Conservation (phyloP, 352 stramenopile species). For the Phytophthora sojae region DNA sequence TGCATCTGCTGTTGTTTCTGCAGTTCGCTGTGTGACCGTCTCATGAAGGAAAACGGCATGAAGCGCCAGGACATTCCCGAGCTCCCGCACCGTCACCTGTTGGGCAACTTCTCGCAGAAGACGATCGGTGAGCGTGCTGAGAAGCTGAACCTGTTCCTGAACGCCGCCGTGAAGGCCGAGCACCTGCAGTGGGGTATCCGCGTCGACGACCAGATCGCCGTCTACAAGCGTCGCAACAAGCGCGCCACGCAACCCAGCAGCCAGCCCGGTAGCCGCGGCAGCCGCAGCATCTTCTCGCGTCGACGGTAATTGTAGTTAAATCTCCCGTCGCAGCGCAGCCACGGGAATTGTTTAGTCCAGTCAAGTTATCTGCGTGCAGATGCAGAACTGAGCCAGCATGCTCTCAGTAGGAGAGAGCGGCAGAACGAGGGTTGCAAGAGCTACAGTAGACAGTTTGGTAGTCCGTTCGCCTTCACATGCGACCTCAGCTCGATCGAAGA, state of each 20-base stretch:
- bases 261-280: constrained; percentile 41
- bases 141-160: constrained; percentile 88
- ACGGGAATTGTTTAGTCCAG: constrained; percentile 36
- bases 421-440: constrained; percentile 27
- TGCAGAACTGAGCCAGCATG: constrained; percentile 29
- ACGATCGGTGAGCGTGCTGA: constrained; percentile 84
- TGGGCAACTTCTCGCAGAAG: constrained; percentile 86
- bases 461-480: constrained; percentile 24
- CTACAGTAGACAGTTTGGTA: constrained; percentile 16
- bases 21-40: constrained; percentile 83
- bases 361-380: constrained; percentile 27
- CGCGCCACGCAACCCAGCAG: constrained; percentile 49
- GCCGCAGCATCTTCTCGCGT: constrained; percentile 73
- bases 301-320: constrained; percentile 64
- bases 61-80: constrained; percentile 87
- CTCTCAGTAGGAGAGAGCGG: constrained; percentile 40
- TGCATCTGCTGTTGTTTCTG: constrained; percentile 5
- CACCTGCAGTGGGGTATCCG: constrained; percentile 90
- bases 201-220: constrained; percentile 88
- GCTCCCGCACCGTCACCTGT: constrained; percentile 83
- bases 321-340: constrained; percentile 12
- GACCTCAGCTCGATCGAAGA: constrained; percentile 33
- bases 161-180: constrained; percentile 76
- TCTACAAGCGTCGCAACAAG: constrained; percentile 92
- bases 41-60: constrained; percentile 87